These are phyloP conservation scores for Monilinia laxa DNA, from an alignment of 2,329 filamentous ascomycete species.

Conservation along the genomic window DNA sequence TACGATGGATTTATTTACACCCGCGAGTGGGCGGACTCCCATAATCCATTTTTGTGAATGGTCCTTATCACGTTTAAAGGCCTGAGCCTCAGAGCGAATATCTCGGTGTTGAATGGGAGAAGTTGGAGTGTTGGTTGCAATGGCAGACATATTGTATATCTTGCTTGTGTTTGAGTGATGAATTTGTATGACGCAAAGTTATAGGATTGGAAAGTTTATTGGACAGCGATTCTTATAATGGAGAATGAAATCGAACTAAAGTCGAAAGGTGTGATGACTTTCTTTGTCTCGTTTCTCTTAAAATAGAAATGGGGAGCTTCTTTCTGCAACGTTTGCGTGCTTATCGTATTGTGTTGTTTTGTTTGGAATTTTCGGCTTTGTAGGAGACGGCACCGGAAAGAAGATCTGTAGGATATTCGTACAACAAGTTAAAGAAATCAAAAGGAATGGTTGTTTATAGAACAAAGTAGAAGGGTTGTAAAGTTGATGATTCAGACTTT, in stretches of 20 bases:
- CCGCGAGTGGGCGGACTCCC: constrained; percentile 32
- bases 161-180: constrained; percentile 1
- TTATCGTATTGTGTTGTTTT: neutral
- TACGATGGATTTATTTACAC: constrained; percentile 25
- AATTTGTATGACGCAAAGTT: neutral
- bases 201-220: neutral
- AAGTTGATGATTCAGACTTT: constrained; percentile 12
- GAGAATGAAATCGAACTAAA: neutral
- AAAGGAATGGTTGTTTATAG: neutral
- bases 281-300: constrained; percentile 20
- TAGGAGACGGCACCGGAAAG: neutral
- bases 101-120: constrained; percentile 35
- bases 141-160: constrained; percentile 27
- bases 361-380: constrained; percentile 2
- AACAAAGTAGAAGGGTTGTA: neutral
- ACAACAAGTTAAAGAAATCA: neutral
- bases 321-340: constrained; percentile 13
- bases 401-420: constrained; percentile 5
- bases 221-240: neutral
- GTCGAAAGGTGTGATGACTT: neutral
- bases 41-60: constrained; percentile 37
- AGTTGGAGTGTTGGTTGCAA: constrained; percentile 36
- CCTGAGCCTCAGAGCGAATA: constrained; percentile 36
- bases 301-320: constrained; percentile 6
- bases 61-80: constrained; percentile 40